These are phyloP conservation scores for Deinandra increscens DNA, from an alignment of 129 eudicot genomes.

Conservation along the genomic window DNA sequence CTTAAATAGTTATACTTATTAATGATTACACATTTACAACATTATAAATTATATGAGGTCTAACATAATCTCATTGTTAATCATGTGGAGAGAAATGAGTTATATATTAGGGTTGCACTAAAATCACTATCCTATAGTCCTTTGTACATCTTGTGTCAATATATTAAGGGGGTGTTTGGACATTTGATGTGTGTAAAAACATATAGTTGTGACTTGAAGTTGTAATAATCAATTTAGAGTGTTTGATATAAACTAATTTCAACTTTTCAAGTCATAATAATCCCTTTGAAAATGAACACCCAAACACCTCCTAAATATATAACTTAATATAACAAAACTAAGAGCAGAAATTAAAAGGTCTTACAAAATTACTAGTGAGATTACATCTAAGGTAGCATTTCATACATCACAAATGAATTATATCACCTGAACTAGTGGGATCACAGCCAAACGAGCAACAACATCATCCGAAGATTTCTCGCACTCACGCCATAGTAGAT, in stretches of 20 bases:
- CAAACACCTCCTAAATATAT: not conserved
- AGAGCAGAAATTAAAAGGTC: not conserved
- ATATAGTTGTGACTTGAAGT: not conserved
- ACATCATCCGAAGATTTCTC: slow-evolving; percentile 83
- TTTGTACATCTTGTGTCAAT: not conserved
- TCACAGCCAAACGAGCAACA: slow-evolving; percentile 90
- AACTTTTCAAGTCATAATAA: not conserved
- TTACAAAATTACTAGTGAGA: not conserved
- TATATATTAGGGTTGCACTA: too few species aligned
- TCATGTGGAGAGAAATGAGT: too few species aligned
- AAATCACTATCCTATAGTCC: too few species aligned
- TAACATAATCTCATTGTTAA: too few species aligned
- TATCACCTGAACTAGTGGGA: slow-evolving; percentile 91
- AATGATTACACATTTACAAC: too few species aligned
- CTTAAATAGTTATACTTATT: too few species aligned
- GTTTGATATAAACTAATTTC: not conserved
- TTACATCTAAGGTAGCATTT: not conserved
- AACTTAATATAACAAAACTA: not conserved
- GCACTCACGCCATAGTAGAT: slow-evolving; percentile 88
- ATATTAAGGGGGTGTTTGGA: not conserved
- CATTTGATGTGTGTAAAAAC: not conserved
- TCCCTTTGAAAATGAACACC: not conserved
- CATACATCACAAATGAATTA: not conserved
- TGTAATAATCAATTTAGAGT: not conserved
- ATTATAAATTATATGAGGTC: too few species aligned